Evolutionary conservation across 345 rosid genomes (phyloP).

Genomic region (Eucalyptus lansdowneana): DNA sequence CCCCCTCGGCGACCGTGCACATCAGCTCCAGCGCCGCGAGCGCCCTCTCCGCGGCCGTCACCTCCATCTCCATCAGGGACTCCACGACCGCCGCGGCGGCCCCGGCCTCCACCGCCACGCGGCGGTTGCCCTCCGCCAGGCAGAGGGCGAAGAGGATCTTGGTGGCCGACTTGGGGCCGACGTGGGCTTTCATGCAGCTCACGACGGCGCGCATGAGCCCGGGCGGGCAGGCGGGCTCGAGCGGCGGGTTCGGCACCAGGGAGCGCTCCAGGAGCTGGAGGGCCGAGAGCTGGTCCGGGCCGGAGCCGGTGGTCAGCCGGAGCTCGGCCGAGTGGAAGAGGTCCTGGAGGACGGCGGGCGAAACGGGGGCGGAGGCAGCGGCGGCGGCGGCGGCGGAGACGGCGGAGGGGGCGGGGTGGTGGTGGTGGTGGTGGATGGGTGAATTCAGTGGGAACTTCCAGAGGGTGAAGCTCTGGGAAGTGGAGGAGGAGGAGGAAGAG

Average conservation of each 20-base stretch:
- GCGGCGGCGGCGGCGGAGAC: not conserved
- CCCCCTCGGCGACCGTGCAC: constrained; percentile 68
- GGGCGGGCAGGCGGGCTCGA: constrained; percentile 54
- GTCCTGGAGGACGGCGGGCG: constrained; percentile 35
- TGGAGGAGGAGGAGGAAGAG: constrained; percentile 50
- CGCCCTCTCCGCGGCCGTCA: constrained; percentile 58
- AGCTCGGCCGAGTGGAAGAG: constrained; percentile 65
- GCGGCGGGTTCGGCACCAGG: constrained; percentile 65
- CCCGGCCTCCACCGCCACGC: constrained; percentile 71
- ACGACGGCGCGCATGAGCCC: constrained; percentile 64
- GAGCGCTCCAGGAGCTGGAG: constrained; percentile 61
- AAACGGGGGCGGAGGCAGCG: constrained; percentile 28
- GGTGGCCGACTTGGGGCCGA: constrained; percentile 51
- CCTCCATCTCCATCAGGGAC: constrained; percentile 55
- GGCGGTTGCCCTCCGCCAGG: constrained; percentile 63
- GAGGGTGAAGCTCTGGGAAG: constrained; percentile 88
- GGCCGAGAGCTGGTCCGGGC: constrained; percentile 49
- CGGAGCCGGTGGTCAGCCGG: constrained; percentile 39
- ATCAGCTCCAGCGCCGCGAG: constrained; percentile 75
- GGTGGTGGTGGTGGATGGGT: constrained; percentile 25
- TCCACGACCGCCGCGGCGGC: constrained; percentile 67
- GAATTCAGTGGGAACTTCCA: constrained; percentile 67
- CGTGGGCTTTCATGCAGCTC: constrained; percentile 26
- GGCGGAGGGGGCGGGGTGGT: not conserved
- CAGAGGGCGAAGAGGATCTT: constrained; percentile 72